Base-by-base conservation (phyloP, 2,329 filamentous ascomycete genomes). In the Cladobotryum mycophilum region DNA sequence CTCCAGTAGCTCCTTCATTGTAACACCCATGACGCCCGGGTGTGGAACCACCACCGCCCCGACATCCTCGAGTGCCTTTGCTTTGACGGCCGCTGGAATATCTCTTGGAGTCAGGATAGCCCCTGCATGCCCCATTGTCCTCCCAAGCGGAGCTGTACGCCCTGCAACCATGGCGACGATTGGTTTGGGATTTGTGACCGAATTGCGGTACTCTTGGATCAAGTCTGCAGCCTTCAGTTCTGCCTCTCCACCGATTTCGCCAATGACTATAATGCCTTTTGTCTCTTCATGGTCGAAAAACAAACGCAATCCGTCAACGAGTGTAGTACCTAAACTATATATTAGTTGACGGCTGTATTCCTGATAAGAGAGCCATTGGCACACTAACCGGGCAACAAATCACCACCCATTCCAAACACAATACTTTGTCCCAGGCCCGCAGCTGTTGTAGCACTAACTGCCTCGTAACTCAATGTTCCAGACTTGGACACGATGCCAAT, bases 401-500 rank as follows among this genome's bases (percentile, higher is more conserved):
- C 88, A 2, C 88, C 88, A 3, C 88, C 88, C 73, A 91, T 85
- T 14, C 85, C 86, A 41, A 91, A 82, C 40, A 86, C 87, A 6
- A 90, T 70, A 60, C 85, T 89, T 65, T 92, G 88, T 0, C 88
- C 88, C 1, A 91, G 70, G 0, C 87, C 86, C n/a, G 80, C 83
- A 54, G 82, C 75, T 6, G 85, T 88, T 20, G 88, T 82, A 1
- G 85, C 84, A 0, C 84, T 87, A 1, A 90, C 87, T 2, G 87
- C 82, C 64, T 92, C 88, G 60, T 91, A 92, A 54, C 85, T 89
- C 38, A 92, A 69, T 0, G 88, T 92, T 1, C 87, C 88, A 1
- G 85, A 89, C 63, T 89, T 90, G n/a, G 86, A 85, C 3, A 88
- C 80, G 49, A 92, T 87, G 2, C 86, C 87, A 18, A 92, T 73